Conservation (phyloP, 495 filamentous ascomycete genomes). For the Hypoxylon rickii region DNA sequence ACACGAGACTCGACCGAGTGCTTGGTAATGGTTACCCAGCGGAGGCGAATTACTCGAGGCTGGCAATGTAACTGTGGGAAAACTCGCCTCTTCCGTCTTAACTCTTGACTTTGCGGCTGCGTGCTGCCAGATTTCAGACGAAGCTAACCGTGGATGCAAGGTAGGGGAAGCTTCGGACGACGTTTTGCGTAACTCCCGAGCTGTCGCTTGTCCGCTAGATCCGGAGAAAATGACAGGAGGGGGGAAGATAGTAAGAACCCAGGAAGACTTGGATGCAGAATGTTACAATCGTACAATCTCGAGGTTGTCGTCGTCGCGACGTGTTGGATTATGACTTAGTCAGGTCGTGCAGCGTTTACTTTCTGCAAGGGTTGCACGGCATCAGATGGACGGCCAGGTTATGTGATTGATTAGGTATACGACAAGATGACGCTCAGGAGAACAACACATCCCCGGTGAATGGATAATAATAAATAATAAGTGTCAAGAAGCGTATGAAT, state of each 20-base stretch:
- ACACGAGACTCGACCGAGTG: slow-evolving; percentile 21
- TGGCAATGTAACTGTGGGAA: slow-evolving; percentile 7
- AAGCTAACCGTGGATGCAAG: no score
- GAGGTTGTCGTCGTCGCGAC: slow-evolving; percentile 12
- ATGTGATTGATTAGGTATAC: slow-evolving; percentile 10
- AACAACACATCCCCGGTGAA: no score
- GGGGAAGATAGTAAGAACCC: no score
- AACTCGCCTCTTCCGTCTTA: slow-evolving; percentile 19
- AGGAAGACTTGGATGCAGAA: neutral
- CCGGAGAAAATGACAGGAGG: slow-evolving; percentile 8
- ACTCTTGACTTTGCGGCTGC: slow-evolving; percentile 9
- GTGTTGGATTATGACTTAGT: slow-evolving; percentile 23
- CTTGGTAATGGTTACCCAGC: slow-evolving; percentile 11
- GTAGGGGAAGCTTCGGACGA: neutral
- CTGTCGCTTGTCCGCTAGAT: neutral
- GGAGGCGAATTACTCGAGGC: slow-evolving; percentile 15
- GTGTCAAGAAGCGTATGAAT: neutral
- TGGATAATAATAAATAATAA: no score
- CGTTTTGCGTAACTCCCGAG: neutral
- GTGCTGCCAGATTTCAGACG: slow-evolving; percentile 15
- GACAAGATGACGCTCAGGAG: slow-evolving; percentile 7
- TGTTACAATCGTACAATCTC: neutral
- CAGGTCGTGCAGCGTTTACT: slow-evolving; percentile 30
- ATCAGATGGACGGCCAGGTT: slow-evolving; percentile 18
- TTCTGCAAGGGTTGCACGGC: slow-evolving; percentile 18